These are phyloP conservation scores for Pisolithus albus DNA, from an alignment of 768 basidiomycete species.

Conservation along the genomic window DNA sequence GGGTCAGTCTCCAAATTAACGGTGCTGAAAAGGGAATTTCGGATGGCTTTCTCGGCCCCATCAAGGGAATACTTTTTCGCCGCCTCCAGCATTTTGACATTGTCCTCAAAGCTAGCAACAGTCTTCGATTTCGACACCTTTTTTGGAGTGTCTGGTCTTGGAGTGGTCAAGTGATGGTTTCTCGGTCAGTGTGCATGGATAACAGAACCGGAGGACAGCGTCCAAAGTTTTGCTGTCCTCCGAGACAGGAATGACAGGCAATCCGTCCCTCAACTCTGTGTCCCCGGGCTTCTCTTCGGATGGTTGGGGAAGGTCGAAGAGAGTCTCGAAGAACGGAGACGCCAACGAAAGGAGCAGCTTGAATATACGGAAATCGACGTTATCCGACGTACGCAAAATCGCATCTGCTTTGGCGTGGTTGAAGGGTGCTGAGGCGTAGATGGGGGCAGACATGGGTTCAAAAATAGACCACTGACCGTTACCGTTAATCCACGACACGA, in stretches of 20 bases:
- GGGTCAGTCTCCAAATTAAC: conserved; percentile 16
- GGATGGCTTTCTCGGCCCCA: conserved; percentile 12
- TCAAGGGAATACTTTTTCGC: conserved; percentile 14
- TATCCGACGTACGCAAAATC: conserved; percentile 22
- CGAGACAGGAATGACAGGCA: conserved; percentile 15
- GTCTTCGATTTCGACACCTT: background rate
- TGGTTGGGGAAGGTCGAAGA: conserved; percentile 27
- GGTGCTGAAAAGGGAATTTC: conserved; percentile 15
- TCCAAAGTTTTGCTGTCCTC: conserved; percentile 20
- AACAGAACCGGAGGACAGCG: conserved; percentile 23
- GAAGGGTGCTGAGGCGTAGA: conserved; percentile 15
- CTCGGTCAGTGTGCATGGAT: conserved; percentile 14
- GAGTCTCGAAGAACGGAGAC: conserved; percentile 29
- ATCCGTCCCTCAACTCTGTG: conserved; percentile 11
- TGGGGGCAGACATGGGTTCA: background rate
- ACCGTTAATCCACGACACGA: no score
- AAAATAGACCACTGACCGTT: no score
- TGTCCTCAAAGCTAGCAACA: background rate
- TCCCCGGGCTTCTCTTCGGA: background rate
- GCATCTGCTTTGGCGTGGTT: conserved; percentile 18
- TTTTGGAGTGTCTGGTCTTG: background rate
- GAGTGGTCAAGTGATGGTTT: conserved; percentile 12
- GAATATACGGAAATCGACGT: conserved; percentile 26
- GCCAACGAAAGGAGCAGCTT: conserved; percentile 29
- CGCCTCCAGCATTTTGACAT: conserved; percentile 7